These are phyloP conservation scores for Clavariopsis aquatica DNA, from an alignment of 495 filamentous ascomycete species.

Conservation along the genomic window DNA sequence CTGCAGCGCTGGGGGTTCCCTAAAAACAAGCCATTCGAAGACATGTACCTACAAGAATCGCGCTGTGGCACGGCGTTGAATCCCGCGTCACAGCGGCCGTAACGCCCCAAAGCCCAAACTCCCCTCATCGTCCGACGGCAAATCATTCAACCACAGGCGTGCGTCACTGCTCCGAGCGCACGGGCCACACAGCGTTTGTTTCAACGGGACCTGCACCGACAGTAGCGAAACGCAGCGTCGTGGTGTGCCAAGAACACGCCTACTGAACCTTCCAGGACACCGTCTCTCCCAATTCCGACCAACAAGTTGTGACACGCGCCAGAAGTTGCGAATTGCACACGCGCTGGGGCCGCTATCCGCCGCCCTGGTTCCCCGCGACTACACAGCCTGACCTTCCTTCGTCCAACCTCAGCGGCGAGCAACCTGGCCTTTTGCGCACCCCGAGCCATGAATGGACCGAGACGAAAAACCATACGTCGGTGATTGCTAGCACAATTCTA, in stretches of 20 bases:
- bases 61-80: background rate
- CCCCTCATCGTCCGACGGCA: background rate
- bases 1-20: background rate
- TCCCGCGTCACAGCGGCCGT: background rate
- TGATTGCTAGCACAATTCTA: constrained; percentile 23
- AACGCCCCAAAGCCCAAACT: background rate
- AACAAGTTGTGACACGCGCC: background rate
- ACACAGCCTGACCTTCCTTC: background rate
- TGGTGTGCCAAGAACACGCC: background rate
- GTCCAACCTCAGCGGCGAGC: constrained; percentile 15
- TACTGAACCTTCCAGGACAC: background rate
- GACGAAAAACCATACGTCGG: constrained; percentile 25
- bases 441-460: constrained; percentile 30
- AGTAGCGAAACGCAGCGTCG: background rate
- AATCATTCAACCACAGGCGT: background rate
- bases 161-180: background rate
- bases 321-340: background rate
- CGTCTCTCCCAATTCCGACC: background rate
- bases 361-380: constrained; percentile 3
- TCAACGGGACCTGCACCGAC: background rate
- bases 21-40: background rate
- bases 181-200: background rate
- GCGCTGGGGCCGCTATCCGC: background rate
- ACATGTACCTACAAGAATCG: background rate
- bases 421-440: constrained; percentile 28